phyloP scores from a whole-genome alignment of 257 asterid species.

The Vinca minor region DNA sequence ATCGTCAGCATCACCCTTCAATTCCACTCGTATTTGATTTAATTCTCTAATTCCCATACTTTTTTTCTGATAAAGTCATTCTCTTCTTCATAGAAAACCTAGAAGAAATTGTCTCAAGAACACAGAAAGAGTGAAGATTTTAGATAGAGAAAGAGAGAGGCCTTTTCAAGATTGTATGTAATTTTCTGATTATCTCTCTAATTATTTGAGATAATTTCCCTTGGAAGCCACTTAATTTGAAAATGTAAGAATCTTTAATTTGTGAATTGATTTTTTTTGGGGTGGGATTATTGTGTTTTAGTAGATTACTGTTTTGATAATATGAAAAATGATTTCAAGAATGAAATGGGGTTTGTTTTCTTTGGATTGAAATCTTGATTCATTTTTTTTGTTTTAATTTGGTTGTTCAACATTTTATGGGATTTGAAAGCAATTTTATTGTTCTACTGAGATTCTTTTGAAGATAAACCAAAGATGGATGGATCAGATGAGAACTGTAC shows the following conservation, averaged over 20 bases:
- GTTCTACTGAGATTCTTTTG: not conserved
- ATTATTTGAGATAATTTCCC: not conserved
- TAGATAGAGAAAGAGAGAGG: slow-evolving; percentile 18
- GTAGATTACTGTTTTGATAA: not conserved
- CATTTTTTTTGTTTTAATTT: too few species aligned
- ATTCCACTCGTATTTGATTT: too few species aligned
- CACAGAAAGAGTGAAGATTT: not conserved
- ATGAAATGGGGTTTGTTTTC: not conserved
- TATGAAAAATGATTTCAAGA: not conserved
- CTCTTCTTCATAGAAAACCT: not conserved
- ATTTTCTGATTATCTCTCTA: slow-evolving; percentile 20
- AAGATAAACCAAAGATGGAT: slow-evolving; percentile 38
- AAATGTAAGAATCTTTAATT: slow-evolving; percentile 2
- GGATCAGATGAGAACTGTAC: slow-evolving; percentile 62
- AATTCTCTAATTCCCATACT: too few species aligned
- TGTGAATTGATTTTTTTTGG: not conserved
- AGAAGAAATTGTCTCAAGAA: too few species aligned
- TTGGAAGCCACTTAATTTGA: not conserved
- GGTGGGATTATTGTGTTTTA: slow-evolving; percentile 17
- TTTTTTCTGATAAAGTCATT: too few species aligned
- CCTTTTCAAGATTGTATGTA: slow-evolving; percentile 23
- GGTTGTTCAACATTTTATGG: not conserved
- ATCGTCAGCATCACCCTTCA: slow-evolving; percentile 33
- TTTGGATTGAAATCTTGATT: not conserved
- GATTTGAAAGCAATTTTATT: too few species aligned